Base-by-base conservation (phyloP, 768 basidiomycete genomes). In the Pulveroboletus frians region DNA sequence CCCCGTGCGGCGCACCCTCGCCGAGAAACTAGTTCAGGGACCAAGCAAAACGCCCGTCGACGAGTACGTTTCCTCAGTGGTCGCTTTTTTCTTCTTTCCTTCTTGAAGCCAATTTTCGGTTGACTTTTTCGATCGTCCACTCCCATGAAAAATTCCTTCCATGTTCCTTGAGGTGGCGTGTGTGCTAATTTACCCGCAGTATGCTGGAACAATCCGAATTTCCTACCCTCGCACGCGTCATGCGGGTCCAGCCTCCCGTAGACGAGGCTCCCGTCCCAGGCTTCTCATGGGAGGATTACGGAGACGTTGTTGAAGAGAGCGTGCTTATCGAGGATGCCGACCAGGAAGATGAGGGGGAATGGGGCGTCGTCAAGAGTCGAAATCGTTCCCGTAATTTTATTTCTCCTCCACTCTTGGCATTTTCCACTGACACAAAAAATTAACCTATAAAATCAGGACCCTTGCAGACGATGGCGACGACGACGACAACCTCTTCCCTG, bases 241-340 rank as follows among this genome's bases (percentile, higher is more conserved):
- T 86, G 72, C 85, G 85, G 20, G 75, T 88, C 4, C 74, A 74
- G 53, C 80, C 84, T 14, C 67, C 59, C 9, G 66, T 79, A n/a
- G 73, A 74, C 48, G 81, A 84, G 47, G 71, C 73, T 36, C 83
- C 85, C 14, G 80, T 78, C 8, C 65, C 72, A 6, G 85, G 86
- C 0, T 85, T 84, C 62, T 79, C 84, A 0, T 87, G 84, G 87
- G 81, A 69, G 0, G 86, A 89, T 69, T 88, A 88, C 58, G 88
- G 88, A 49, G 84, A 88, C 44, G 79, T 79, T 18, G 64, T 77
- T 43, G 60, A 60, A 15, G 68, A 61, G 0, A 56, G 54, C 30
- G 62, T 67, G 34, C 74, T 68, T 10, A 74, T 72, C n/a, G 75
- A 76, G 42, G 82, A 81, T 38, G 80, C 78, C 5, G 84, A 81